Evolutionary conservation across 2,329 filamentous ascomycete genomes (phyloP).

Genomic region (Huntiella omanensis): DNA sequence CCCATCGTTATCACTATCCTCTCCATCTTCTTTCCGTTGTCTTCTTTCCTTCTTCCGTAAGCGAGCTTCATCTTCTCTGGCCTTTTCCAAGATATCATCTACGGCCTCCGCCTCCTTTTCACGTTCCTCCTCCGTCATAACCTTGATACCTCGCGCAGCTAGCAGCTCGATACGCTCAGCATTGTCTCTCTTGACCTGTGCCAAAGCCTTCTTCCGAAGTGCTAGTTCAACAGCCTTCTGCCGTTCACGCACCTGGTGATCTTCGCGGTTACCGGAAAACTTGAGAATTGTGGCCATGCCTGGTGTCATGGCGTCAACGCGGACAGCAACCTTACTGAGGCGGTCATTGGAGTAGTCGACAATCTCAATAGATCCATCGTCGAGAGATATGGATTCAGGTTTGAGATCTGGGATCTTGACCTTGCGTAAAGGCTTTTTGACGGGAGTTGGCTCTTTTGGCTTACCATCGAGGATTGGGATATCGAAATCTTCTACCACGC

Average conservation of each 20-base stretch:
- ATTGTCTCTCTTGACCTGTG: slow-evolving; percentile 63
- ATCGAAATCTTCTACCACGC: background rate
- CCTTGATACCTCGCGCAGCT: slow-evolving; percentile 56
- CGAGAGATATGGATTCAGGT: slow-evolving; percentile 16
- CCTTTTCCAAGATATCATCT: slow-evolving; percentile 74
- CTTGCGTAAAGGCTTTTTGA: slow-evolving; percentile 13
- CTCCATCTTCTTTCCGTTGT: slow-evolving; percentile 39
- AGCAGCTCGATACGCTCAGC: slow-evolving; percentile 60
- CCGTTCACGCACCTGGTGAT: slow-evolving; percentile 19
- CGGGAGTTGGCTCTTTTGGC: slow-evolving; percentile 14
- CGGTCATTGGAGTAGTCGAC: slow-evolving; percentile 25
- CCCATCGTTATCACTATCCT: slow-evolving; percentile 28
- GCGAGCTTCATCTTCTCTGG: slow-evolving; percentile 59
- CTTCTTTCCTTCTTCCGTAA: slow-evolving; percentile 62
- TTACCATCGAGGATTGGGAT: slow-evolving; percentile 2
- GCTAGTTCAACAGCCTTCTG: slow-evolving; percentile 42
- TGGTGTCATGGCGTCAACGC: slow-evolving; percentile 18
- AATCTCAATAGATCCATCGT: slow-evolving; percentile 44
- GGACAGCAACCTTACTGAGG: slow-evolving; percentile 14
- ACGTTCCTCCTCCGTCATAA: slow-evolving; percentile 75
- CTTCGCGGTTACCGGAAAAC: slow-evolving; percentile 13
- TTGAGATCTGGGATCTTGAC: slow-evolving; percentile 16
- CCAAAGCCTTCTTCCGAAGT: slow-evolving; percentile 52
- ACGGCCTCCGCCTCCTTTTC: slow-evolving; percentile 65
- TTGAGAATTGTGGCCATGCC: slow-evolving; percentile 41